Base-by-base conservation (phyloP, 192 early-diverging fungal species). In the Rhizophagus prolifer region DNA sequence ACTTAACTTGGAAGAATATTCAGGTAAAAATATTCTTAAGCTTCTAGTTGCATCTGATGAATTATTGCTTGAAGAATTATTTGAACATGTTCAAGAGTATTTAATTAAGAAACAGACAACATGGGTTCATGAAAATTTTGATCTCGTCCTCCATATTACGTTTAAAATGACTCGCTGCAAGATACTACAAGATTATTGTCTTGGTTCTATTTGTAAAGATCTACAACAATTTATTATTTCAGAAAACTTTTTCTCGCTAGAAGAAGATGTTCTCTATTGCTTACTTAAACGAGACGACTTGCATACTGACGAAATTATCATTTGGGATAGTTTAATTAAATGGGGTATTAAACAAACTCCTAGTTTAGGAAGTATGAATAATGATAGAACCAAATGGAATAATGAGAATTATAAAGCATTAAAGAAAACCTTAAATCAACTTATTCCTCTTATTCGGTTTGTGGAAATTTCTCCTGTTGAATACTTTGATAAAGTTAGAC, bases 281-380 rank as follows among this genome's bases (percentile, higher is more conserved):
- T 50, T 50, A 16, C 13, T 50, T 50, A 50, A 50, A 50, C 47
- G 14, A 14, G 47, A 50, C 14, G 47, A 50, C 31, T 38, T 74
- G 13, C 28, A 38, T n/a, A 23, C 60, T 19, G 58, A 74, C 26
- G 72, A 74, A 30, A 41, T 41, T 13, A 34, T 61, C 28, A 21
- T 61, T 26, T 74, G 72, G 72, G 59, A 74, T 13, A 2, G 36
- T 38, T 21, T 74, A 38, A 74, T 74, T 41, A 62, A 74, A 62
- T 74, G 72, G 72, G 47, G 47, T 14, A 16, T 50, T 16, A 3
- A 50, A 16, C 47, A 50, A 50, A 50, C 47, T 14, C 13, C 47
- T 50, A 3, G 30, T 62, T 60, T 30, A 25, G 30, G 59, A 59
- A 10, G 13, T 26, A 10, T 10, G n/a, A 36, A 14, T 61, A 41